Conservation (phyloP, 129 eudicot species). For the Flaveria ramosissima region DNA sequence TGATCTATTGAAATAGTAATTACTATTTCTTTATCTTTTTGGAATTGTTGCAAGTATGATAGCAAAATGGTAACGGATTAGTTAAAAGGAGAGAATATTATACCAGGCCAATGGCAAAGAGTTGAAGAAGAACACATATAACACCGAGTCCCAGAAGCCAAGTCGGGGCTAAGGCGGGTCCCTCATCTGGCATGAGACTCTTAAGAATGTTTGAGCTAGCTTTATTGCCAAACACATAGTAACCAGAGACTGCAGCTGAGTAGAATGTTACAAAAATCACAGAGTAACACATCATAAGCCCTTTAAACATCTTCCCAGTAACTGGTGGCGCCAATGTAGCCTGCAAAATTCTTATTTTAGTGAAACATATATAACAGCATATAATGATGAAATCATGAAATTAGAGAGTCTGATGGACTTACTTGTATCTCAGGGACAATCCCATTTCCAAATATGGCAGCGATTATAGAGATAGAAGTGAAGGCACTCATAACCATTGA, state of each 20-base stretch:
- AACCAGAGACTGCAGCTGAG: slow-evolving; percentile 57
- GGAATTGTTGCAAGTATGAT: neutral
- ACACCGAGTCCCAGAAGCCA: slow-evolving; percentile 71
- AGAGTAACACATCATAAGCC: slow-evolving; percentile 47
- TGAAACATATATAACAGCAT: neutral
- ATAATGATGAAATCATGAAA: neutral
- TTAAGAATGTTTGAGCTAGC: slow-evolving; percentile 49
- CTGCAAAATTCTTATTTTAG: slow-evolving; percentile 36
- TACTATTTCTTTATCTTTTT: neutral
- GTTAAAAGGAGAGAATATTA: neutral
- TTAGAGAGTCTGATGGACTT: slow-evolving; percentile 6
- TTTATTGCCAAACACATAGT: slow-evolving; percentile 81
- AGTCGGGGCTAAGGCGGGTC: slow-evolving; percentile 81
- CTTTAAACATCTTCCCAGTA: slow-evolving; percentile 46
- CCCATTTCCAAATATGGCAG: slow-evolving; percentile 90
- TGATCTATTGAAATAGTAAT: neutral
- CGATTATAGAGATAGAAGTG: slow-evolving; percentile 88
- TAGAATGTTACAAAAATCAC: slow-evolving; percentile 18
- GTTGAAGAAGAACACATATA: slow-evolving; percentile 73
- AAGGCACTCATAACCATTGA: slow-evolving; percentile 66
- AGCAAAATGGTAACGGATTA: neutral
- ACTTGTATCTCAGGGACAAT: slow-evolving; percentile 76
- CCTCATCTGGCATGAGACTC: slow-evolving; percentile 56
- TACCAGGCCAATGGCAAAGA: slow-evolving; percentile 94
- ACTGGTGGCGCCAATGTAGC: slow-evolving; percentile 98